Evolutionary conservation across 345 rosid species (phyloP).

Genomic region (Euphorbia lathyris): DNA sequence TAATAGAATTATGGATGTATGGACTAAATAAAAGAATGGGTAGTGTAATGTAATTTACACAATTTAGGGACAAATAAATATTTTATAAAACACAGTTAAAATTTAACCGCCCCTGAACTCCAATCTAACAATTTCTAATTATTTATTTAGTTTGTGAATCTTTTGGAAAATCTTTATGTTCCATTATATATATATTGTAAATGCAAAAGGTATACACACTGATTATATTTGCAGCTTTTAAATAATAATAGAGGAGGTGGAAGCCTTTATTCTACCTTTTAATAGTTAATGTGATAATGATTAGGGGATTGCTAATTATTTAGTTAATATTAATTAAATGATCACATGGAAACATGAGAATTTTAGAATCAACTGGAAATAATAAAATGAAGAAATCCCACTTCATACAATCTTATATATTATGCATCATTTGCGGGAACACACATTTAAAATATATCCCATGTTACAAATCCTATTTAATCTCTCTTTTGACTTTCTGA

Average conservation of each 20-base stretch:
- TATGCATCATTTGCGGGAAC: constrained; percentile 24
- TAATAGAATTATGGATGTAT: too few relatives aligned
- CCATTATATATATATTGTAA: background rate
- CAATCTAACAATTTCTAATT: too few relatives aligned
- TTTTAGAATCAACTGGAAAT: constrained; percentile 16
- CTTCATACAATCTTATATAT: background rate
- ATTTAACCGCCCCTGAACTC: too few relatives aligned
- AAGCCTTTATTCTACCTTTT: background rate
- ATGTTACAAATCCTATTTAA: constrained; percentile 9
- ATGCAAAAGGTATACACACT: background rate
- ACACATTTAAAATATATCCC: background rate
- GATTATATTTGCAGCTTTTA: background rate
- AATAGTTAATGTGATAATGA: constrained; percentile 8
- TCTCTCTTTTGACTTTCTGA: constrained; percentile 29
- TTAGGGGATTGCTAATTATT: background rate
- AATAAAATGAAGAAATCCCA: constrained; percentile 10
- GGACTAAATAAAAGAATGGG: too few relatives aligned
- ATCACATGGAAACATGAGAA: constrained; percentile 51
- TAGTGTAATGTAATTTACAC: too few relatives aligned
- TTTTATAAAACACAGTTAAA: too few relatives aligned
- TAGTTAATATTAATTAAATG: background rate
- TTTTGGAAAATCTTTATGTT: constrained; percentile 6
- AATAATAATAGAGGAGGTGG: background rate
- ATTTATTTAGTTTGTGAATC: background rate
- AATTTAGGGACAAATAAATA: background rate